Base-by-base conservation (phyloP, 2,329 filamentous ascomycete species). In the Triangularia setosa region DNA sequence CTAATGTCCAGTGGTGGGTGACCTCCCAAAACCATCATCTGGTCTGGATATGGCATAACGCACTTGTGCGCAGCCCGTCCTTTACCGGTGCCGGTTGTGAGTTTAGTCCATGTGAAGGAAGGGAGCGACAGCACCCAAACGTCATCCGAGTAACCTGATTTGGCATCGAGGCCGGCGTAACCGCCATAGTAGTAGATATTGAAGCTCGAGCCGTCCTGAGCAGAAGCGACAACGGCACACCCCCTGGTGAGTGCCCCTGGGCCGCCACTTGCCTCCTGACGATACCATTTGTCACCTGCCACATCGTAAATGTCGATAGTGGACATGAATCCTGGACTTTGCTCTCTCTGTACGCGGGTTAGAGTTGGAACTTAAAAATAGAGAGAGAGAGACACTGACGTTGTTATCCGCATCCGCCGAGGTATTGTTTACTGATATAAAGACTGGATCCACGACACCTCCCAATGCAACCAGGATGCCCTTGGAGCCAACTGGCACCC, bases 121-220 rank as follows among this genome's bases (percentile, higher is more conserved):
- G 92, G 92, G 5, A 96, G 78, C 0, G 90, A 91, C 12, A 95
- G 79, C 23, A 93, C 88, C 90, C 90, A 95, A 74, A 94, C 89
- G 56, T 91, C 90, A 65, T 92, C 87, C 14, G 35, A 60, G n/a
- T 25, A 60, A 61, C 75, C 81, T 68, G 80, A 84, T 0, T 54
- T 60, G 0, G 65, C 27, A 63, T 82, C 64, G 5, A 87, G 68
- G 0, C 84, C 86, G 64, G 86, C 77, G 72, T 90, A 93, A 0
- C 92, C 92, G 16, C 90, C 92, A 70, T 92, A 95, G 78, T 91
- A 92, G 79, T 94, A 93, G 58, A 96, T 88, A 73, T 93, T 93
- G 75, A 89, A 91, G 64, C 88, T 92, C 11, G 89, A 90, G 33
- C 81, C 82, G 72, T 93, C 90, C 54, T 86, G 80, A 14, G 91